Conservation (phyloP, 768 basidiomycete species). For the Lepiota brunneoincarnata region DNA sequence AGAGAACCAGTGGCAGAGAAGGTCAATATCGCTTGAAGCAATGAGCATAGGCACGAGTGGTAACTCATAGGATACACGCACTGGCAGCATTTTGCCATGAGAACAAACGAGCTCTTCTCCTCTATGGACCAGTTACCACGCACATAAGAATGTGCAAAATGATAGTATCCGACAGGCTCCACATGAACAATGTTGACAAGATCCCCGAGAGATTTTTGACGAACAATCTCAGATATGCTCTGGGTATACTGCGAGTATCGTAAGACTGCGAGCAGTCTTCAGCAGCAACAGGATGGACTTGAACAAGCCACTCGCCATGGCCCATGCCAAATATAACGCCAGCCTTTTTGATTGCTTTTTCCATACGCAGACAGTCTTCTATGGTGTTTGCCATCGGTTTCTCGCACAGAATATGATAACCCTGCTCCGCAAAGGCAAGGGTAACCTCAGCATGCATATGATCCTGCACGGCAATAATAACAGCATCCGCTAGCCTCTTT, state of each 20-base stretch:
- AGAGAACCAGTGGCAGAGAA: slow-evolving; percentile 74
- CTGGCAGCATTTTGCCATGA: slow-evolving; percentile 93
- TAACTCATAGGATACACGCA: slow-evolving; percentile 32
- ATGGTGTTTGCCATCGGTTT: slow-evolving; percentile 86
- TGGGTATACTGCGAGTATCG: slow-evolving; percentile 84
- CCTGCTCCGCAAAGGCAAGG: slow-evolving; percentile 71
- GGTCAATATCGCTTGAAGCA: slow-evolving; percentile 71
- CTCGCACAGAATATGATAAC: slow-evolving; percentile 89
- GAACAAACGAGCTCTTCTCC: slow-evolving; percentile 67
- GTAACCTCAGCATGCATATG: slow-evolving; percentile 74
- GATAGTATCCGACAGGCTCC: slow-evolving; percentile 84
- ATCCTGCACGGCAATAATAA: slow-evolving; percentile 81
- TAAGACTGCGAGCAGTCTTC: slow-evolving; percentile 51
- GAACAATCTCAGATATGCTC: slow-evolving; percentile 67
- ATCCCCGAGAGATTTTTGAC: slow-evolving; percentile 68
- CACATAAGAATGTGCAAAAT: slow-evolving; percentile 90
- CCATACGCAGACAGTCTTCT: slow-evolving; percentile 74
- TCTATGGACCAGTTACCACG: slow-evolving; percentile 80
- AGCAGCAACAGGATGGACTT: not conserved
- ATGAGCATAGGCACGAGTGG: slow-evolving; percentile 5
- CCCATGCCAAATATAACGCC: slow-evolving; percentile 83
- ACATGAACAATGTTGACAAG: slow-evolving; percentile 82
- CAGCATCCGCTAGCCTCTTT: slow-evolving; percentile 76
- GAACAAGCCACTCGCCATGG: slow-evolving; percentile 55
- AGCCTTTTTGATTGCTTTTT: slow-evolving; percentile 63